Percentiles rank a stretch among this genome's conserved stretches.
Conservation (phyloP, 176 grass and related monocot species). For the Alloteropsis semialata region DNA sequence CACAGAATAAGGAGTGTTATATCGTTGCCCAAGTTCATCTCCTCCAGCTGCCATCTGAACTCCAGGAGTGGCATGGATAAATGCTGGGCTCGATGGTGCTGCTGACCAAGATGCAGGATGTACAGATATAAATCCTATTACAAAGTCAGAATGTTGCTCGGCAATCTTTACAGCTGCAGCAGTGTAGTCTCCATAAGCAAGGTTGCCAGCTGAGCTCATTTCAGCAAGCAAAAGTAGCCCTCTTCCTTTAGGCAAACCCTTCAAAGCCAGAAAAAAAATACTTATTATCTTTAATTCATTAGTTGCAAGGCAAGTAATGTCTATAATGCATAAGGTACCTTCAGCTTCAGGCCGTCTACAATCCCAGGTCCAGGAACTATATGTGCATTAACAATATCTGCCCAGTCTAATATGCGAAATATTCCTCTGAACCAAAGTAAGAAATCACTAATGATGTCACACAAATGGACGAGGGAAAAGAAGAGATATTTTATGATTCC, state of each 20-base stretch:
- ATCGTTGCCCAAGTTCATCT: slow-evolving; percentile 76
- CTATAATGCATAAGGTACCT: slow-evolving; percentile 43
- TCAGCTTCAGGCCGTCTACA: slow-evolving; percentile 83
- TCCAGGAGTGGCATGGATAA: slow-evolving; percentile 84
- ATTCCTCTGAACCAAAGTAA: slow-evolving; percentile 61
- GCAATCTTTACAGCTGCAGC: slow-evolving; percentile 84
- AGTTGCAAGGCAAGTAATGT: not conserved
- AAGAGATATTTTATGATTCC: not conserved
- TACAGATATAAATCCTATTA: slow-evolving; percentile 93
- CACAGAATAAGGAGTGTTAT: slow-evolving; percentile 65
- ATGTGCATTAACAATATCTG: slow-evolving; percentile 84
- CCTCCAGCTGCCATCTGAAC: slow-evolving; percentile 61
- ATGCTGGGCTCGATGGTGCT: slow-evolving; percentile 42
- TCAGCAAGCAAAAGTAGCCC: slow-evolving; percentile 85
- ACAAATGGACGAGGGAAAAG: not conserved
- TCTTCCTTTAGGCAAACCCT: slow-evolving; percentile 82
- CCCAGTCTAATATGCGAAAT: slow-evolving; percentile 86
- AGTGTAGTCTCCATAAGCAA: slow-evolving; percentile 83
- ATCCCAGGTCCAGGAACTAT: slow-evolving; percentile 83
- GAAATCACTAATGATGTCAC: not conserved
- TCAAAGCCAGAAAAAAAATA: slow-evolving; percentile 37
- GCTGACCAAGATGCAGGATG: slow-evolving; percentile 79
- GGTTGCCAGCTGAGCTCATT: slow-evolving; percentile 93
- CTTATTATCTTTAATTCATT: not conserved
- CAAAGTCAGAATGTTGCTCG: slow-evolving; percentile 73